These are phyloP conservation scores for Lojkania enalia DNA, from an alignment of 2,329 filamentous ascomycete genomes.

Conservation along the genomic window DNA sequence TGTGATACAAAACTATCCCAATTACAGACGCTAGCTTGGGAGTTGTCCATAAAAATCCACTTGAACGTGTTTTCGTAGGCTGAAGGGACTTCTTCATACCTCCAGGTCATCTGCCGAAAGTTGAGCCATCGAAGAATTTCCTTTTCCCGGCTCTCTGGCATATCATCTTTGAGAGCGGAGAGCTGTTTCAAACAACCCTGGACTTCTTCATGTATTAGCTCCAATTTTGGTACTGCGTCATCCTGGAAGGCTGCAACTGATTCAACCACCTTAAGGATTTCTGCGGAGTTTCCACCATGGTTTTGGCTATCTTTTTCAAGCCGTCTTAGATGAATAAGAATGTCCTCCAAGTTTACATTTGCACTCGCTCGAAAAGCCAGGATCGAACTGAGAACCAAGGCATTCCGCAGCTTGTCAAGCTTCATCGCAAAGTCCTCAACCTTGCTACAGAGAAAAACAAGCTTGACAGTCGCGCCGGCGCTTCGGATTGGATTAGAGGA, in stretches of 20 bases:
- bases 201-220: conserved; percentile 1
- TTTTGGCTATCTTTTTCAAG: conserved; percentile 3
- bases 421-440: conserved; percentile 12
- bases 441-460: conserved; percentile 1
- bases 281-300: neutral
- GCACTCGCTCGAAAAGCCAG: conserved; percentile 9
- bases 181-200: conserved; percentile 4
- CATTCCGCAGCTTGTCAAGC: conserved; percentile 11
- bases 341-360: conserved; percentile 3
- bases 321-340: conserved; percentile 7
- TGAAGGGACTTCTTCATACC: conserved; percentile 13
- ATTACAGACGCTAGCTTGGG: too few relatives aligned
- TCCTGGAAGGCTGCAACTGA: neutral
- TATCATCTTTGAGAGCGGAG: neutral
- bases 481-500: too few relatives aligned
- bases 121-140: conserved; percentile 15
- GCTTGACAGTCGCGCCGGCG: neutral
- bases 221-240: neutral
- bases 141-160: conserved; percentile 5
- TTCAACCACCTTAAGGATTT: neutral
- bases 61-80: conserved; percentile 15
- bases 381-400: conserved; percentile 8
- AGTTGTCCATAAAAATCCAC: conserved; percentile 12
- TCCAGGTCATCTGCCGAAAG: conserved; percentile 18
- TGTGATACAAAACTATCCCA: conserved; percentile 11